A percentile compares a stretch with the other conserved stretches of the same genome.
Conservation (phyloP, 345 rosid species). For the Aurinia saxatilis region DNA sequence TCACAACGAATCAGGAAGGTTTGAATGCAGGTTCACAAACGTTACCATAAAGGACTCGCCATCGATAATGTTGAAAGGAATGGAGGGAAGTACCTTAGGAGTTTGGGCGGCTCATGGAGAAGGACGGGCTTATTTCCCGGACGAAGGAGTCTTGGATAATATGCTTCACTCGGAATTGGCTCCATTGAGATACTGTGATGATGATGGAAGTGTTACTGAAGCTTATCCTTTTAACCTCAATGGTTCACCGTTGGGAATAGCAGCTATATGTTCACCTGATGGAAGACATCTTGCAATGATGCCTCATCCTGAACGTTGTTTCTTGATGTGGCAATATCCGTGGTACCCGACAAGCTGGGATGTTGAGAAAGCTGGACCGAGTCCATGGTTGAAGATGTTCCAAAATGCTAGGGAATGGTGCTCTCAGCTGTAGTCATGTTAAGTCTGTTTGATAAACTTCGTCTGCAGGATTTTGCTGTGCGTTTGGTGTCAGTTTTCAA, state of each 20-base stretch:
- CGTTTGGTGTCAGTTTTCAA: slow-evolving; percentile 8
- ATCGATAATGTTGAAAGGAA: slow-evolving; percentile 86
- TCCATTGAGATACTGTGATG: slow-evolving; percentile 82
- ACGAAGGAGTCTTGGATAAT: slow-evolving; percentile 71
- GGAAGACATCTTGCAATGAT: slow-evolving; percentile 97
- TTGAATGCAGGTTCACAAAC: slow-evolving; percentile 85
- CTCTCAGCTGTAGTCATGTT: slow-evolving; percentile 20
- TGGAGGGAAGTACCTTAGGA: slow-evolving; percentile 91
- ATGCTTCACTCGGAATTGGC: slow-evolving; percentile 64
- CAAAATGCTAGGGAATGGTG: slow-evolving; percentile 98
- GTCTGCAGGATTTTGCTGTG: not conserved
- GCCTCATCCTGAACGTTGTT: slow-evolving; percentile 99
- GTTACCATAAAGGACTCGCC: slow-evolving; percentile 75
- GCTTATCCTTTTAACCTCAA: slow-evolving; percentile 82
- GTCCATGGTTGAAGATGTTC: slow-evolving; percentile 94
- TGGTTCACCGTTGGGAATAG: slow-evolving; percentile 95
- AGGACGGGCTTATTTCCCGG: slow-evolving; percentile 89
- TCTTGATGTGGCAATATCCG: slow-evolving; percentile 98
- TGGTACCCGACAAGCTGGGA: slow-evolving; percentile 89
- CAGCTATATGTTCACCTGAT: slow-evolving; percentile 88
- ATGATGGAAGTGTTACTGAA: slow-evolving; percentile 74
- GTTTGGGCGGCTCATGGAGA: slow-evolving; percentile 99
- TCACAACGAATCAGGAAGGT: slow-evolving; percentile 90
- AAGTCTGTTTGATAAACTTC: not conserved
- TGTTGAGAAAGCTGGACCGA: slow-evolving; percentile 78